phyloP scores from a whole-genome alignment of 1,284 basidiomycete genomes.

The Ceratobasidium sp. region DNA sequence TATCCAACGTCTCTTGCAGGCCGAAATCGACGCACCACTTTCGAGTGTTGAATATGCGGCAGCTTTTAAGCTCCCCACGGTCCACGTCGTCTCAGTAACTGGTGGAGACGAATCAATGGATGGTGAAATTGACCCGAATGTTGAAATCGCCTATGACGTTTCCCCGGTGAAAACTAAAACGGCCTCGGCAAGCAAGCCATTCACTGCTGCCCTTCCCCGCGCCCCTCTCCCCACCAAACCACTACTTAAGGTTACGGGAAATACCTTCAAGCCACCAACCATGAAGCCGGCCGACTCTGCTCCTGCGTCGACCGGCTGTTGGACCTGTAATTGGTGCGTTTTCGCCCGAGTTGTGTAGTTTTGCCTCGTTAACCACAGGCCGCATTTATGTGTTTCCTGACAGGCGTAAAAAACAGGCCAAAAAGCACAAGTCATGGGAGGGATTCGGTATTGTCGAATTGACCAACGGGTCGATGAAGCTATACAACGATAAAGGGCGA shows the following conservation, averaged over 20 bases:
- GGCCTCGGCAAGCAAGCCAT: conserved; percentile 52
- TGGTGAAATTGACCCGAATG: not conserved
- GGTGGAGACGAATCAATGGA: conserved; percentile 22
- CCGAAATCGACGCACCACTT: conserved; percentile 39
- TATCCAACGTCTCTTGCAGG: not conserved
- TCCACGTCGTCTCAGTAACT: conserved; percentile 25
- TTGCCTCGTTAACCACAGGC: too few species aligned
- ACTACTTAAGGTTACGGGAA: not conserved
- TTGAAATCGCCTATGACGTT: conserved; percentile 19
- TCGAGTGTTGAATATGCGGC: conserved; percentile 36
- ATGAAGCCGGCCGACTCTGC: conserved; percentile 16
- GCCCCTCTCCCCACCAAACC: not conserved
- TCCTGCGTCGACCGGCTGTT: conserved; percentile 20
- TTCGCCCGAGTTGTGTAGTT: not conserved
- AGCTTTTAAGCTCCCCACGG: conserved; percentile 23
- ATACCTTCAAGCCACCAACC: conserved; percentile 28
- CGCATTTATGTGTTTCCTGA: not conserved
- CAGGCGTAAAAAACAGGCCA: conserved; percentile 35
- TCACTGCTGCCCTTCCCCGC: not conserved
- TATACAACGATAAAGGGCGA: conserved; percentile 35
- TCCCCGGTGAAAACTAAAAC: conserved; percentile 55
- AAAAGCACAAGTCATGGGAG: conserved; percentile 40
- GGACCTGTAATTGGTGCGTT: conserved; percentile 32
- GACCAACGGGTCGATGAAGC: conserved; percentile 12
- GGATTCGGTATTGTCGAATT: conserved; percentile 37